Percentiles rank a stretch among this genome's conserved stretches.
phyloP scores from a whole-genome alignment of 805 yeast species.

The Saccharomycopsis fermentans region DNA sequence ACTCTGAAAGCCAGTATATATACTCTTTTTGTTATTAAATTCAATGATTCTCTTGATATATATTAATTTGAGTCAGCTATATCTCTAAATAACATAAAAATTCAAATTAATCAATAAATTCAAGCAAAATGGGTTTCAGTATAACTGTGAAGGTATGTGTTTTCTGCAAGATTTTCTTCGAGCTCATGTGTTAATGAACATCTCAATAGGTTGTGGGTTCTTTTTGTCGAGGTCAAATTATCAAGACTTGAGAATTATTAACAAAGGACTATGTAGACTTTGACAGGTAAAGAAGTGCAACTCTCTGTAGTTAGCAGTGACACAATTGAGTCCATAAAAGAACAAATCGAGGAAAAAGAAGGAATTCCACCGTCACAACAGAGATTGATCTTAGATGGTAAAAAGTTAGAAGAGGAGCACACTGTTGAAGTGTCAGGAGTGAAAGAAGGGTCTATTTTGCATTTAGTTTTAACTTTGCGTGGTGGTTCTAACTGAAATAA shows the following conservation, averaged over 20 bases:
- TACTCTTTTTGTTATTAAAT: too few relatives aligned
- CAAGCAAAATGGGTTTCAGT: background rate
- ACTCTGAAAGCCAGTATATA: too few relatives aligned
- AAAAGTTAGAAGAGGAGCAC: constrained; percentile 77
- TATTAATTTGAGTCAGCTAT: background rate
- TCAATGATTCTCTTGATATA: background rate
- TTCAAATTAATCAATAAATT: background rate
- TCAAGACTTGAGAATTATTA: background rate
- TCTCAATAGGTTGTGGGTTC: too few relatives aligned
- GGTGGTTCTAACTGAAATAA: constrained; percentile 47
- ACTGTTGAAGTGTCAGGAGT: constrained; percentile 67
- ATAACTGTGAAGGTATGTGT: constrained; percentile 51
- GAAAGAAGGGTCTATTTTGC: constrained; percentile 77
- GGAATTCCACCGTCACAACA: constrained; percentile 97
- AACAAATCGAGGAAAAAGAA: constrained; percentile 88
- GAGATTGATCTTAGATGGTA: constrained; percentile 80
- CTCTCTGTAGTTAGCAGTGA: constrained; percentile 27
- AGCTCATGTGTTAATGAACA: background rate
- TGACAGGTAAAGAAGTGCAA: constrained; percentile 29
- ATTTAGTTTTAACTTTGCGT: constrained; percentile 83
- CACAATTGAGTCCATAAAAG: constrained; percentile 64
- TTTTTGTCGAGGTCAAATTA: too few relatives aligned
- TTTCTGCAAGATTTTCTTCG: background rate
- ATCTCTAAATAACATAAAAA: background rate
- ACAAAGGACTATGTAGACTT: constrained; percentile 16